Percentiles rank a stretch among this genome's conserved stretches.
Conservation (phyloP, 768 basidiomycete genomes). For the Pisolithus orientalis region DNA sequence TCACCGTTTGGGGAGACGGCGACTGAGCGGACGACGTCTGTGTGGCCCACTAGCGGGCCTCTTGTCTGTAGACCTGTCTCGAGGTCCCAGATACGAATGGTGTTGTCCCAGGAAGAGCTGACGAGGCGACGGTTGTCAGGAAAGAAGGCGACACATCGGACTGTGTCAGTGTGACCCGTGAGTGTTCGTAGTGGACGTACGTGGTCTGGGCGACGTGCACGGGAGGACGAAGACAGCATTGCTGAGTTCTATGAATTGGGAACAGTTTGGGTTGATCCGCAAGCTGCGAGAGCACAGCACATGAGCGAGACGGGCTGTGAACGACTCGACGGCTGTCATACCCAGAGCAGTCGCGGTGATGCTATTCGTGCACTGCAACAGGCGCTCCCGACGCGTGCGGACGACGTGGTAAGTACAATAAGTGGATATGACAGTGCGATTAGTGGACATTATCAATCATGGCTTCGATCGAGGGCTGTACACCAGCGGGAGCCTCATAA, state of each 20-base stretch:
- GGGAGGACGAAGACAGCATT: slow-evolving; percentile 19
- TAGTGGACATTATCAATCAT: too few species aligned
- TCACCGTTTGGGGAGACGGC: slow-evolving; percentile 24
- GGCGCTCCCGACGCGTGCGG: too few species aligned
- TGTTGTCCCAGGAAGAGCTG: slow-evolving; percentile 21
- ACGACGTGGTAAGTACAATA: too few species aligned
- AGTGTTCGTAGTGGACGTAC: slow-evolving; percentile 19
- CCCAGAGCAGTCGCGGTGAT: too few species aligned
- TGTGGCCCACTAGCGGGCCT: slow-evolving; percentile 20
- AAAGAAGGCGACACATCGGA: slow-evolving; percentile 24
- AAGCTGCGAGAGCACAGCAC: too few species aligned
- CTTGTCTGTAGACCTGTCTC: slow-evolving; percentile 9
- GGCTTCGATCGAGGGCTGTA: too few species aligned
- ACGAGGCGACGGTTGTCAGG: slow-evolving; percentile 19
- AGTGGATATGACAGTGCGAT: too few species aligned
- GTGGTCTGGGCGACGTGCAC: slow-evolving; percentile 18
- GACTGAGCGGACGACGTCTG: slow-evolving; percentile 23
- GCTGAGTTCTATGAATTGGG: not conserved
- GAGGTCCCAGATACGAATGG: slow-evolving; percentile 24
- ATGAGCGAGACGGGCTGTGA: too few species aligned
- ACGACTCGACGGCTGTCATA: too few species aligned
- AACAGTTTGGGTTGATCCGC: not conserved
- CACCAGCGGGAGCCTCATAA: too few species aligned
- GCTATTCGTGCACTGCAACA: too few species aligned
- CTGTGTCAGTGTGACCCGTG: slow-evolving; percentile 28